Conservation (phyloP, 2,329 filamentous ascomycete species). For the Cordyceps sp. region DNA sequence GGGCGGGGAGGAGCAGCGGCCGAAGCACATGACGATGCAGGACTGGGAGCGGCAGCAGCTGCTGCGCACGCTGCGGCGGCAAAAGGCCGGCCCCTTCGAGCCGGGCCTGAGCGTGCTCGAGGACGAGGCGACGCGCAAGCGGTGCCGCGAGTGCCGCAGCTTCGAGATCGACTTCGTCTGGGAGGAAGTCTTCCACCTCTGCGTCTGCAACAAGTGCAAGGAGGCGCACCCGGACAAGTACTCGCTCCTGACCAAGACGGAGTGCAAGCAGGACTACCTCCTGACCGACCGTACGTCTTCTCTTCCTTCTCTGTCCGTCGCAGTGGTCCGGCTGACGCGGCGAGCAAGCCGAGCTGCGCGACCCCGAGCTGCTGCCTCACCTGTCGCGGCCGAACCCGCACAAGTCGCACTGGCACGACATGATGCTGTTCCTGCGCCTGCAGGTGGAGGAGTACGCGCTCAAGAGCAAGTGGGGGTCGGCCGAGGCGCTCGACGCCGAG, state of each 20-base stretch:
- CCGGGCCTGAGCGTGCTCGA: constrained; percentile 66
- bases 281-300: constrained; percentile 63
- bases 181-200: constrained; percentile 66
- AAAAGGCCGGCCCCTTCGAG: constrained; percentile 72
- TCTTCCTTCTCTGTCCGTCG: no score
- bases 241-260: constrained; percentile 88
- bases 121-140: constrained; percentile 47
- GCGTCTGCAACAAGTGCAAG: constrained; percentile 72
- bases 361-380: constrained; percentile 72
- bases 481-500: constrained; percentile 74
- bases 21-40: constrained; percentile 71
- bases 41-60: constrained; percentile 84
- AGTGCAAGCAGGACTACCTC: constrained; percentile 88
- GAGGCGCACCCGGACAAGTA: constrained; percentile 86
- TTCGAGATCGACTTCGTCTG: constrained; percentile 91
- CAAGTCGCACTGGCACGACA: constrained; percentile 92
- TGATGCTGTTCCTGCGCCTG: constrained; percentile 91
- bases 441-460: constrained; percentile 94
- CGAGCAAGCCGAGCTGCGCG: constrained; percentile 88
- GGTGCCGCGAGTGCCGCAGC: constrained; percentile 67
- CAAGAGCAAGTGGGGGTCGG: constrained; percentile 74
- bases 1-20: constrained; percentile 38
- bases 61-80: constrained; percentile 52
- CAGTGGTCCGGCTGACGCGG: no score
- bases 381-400: constrained; percentile 85